Percentiles rank a stretch among this genome's conserved stretches.
Conservation (phyloP, 2,329 filamentous ascomycete species). For the Fusarium sp. region DNA sequence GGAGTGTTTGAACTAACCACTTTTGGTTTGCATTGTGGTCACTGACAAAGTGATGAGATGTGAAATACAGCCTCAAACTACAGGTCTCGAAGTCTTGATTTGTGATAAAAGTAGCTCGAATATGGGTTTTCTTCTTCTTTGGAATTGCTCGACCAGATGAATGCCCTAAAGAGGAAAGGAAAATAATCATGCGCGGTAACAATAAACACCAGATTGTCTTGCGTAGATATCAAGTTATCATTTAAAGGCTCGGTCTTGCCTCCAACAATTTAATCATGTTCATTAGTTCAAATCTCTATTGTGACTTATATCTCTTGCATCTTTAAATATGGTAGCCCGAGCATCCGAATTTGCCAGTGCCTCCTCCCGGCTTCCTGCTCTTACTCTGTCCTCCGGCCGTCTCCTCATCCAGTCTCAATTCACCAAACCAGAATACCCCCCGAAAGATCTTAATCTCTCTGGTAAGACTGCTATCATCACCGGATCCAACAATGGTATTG, state of each 20-base stretch:
- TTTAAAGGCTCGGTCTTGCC: too few relatives aligned
- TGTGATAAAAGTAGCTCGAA: too few relatives aligned
- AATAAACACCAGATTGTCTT: too few relatives aligned
- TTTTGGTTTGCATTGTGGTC: background rate
- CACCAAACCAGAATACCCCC: background rate
- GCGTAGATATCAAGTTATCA: too few relatives aligned
- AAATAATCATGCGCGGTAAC: too few relatives aligned
- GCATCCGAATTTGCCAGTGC: background rate
- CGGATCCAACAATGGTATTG: slow-evolving; percentile 1
- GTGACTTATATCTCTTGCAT: background rate
- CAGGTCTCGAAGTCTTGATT: background rate
- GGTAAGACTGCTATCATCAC: slow-evolving; percentile 2
- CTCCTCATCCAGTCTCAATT: slow-evolving; percentile 4
- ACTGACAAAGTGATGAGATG: background rate
- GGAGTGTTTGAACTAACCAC: background rate
- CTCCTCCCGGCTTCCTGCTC: slow-evolving; percentile 1
- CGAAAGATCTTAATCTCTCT: background rate
- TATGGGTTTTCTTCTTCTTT: background rate
- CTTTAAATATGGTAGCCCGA: background rate
- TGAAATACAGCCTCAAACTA: background rate
- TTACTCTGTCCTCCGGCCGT: background rate
- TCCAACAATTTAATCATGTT: too few relatives aligned
- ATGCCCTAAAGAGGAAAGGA: background rate
- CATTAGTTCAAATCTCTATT: too few relatives aligned
- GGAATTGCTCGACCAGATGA: background rate